Conservation (phyloP, 164 flowering plant genomes). For the Macadamia tetraphylla region DNA sequence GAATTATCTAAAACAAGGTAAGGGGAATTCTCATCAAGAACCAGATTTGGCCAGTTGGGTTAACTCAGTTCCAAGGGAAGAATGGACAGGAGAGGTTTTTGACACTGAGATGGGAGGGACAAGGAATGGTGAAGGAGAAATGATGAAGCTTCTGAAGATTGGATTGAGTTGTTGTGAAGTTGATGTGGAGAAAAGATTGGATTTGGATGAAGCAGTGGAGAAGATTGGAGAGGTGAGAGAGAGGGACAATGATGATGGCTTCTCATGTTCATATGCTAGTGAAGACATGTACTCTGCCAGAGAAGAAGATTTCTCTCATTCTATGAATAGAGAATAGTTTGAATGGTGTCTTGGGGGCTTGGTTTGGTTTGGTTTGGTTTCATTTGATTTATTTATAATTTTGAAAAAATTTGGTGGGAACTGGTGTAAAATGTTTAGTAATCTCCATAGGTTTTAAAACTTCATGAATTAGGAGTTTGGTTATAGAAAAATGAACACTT, state of each 20-base stretch:
- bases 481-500: too few relatives aligned
- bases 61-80: conserved; percentile 28
- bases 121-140: conserved; percentile 36
- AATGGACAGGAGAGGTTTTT: conserved; percentile 37
- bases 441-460: too few relatives aligned
- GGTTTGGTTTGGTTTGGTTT: background rate
- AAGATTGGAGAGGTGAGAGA: conserved; percentile 62
- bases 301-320: conserved; percentile 13
- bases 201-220: conserved; percentile 46
- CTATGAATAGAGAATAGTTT: conserved; percentile 3
- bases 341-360: too few relatives aligned
- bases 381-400: background rate
- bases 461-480: too few relatives aligned
- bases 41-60: conserved; percentile 59
- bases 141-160: conserved; percentile 58
- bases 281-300: conserved; percentile 32
- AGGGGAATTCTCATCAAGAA: conserved; percentile 5
- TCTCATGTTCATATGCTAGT: conserved; percentile 37
- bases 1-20: conserved; percentile 25
- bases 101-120: conserved; percentile 53
- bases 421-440: too few relatives aligned
- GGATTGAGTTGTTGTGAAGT: conserved; percentile 62
- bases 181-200: conserved; percentile 63
- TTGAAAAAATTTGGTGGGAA: too few relatives aligned
- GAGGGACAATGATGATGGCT: conserved; percentile 38